Conservation (phyloP, 2,329 filamentous ascomycete genomes). For the Phyllosticta paracitricarpa region DNA sequence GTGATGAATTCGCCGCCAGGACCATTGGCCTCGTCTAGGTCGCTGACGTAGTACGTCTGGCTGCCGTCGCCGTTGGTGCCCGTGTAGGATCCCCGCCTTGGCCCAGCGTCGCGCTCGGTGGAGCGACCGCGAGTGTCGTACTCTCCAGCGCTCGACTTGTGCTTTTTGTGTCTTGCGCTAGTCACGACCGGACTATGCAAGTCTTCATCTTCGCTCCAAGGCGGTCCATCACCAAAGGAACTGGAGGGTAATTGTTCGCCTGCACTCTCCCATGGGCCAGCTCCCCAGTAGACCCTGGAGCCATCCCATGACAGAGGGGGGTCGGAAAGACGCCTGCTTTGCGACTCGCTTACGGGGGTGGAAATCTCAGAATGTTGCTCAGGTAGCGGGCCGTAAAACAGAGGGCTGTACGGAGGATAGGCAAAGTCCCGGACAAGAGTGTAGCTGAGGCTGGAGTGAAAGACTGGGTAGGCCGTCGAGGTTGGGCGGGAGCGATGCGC, state of each 20-base stretch:
- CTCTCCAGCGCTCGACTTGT: slow-evolving; percentile 43
- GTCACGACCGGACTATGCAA: slow-evolving; percentile 81
- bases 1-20: slow-evolving; percentile 73
- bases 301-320: slow-evolving; percentile 64
- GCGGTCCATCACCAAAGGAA: slow-evolving; percentile 69
- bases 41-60: slow-evolving; percentile 65
- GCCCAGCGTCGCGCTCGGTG: background rate
- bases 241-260: slow-evolving; percentile 69
- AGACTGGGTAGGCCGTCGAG: slow-evolving; percentile 73
- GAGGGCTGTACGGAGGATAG: slow-evolving; percentile 68
- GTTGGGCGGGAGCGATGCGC: slow-evolving; percentile 60
- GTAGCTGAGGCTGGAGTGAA: slow-evolving; percentile 77
- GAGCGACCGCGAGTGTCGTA: slow-evolving; percentile 27
- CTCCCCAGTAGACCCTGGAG: slow-evolving; percentile 48
- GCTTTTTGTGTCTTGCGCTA: slow-evolving; percentile 74
- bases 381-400: slow-evolving; percentile 89
- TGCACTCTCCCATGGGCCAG: slow-evolving; percentile 41
- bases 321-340: slow-evolving; percentile 68
- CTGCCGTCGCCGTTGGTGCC: slow-evolving; percentile 57
- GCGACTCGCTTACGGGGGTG: slow-evolving; percentile 68
- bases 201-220: slow-evolving; percentile 93
- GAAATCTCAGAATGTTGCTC: slow-evolving; percentile 69
- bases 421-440: slow-evolving; percentile 94
- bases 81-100: slow-evolving; percentile 40
- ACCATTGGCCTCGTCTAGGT: slow-evolving; percentile 60